Evolutionary conservation across 208 protist species (phyloP), one percentile per base, ranked within the genome.

Genomic region (Trypanosoma avium): DNA sequence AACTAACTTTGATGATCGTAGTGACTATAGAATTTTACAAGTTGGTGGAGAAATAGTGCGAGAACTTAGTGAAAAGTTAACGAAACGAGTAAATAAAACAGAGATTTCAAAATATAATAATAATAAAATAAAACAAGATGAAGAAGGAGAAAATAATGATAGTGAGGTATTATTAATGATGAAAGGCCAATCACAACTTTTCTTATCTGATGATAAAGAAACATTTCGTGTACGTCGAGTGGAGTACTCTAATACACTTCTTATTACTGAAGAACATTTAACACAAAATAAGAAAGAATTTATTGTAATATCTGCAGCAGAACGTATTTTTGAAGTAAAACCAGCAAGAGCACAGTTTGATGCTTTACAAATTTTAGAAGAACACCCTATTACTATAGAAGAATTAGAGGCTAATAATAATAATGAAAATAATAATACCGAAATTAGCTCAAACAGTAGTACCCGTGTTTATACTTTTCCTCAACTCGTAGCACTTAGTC

Each of bases 211-310:
- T 54, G 69, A 42, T 19, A 42, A 19, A 1, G 45, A 69, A 15
- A 74, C 53, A 9, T 72, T 77, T 21, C 66, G 77, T 21, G 61
- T 90, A 27, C 78, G 80, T 3, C 83, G 84, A 1, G 79, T 89
- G 10, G 87, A 93, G 69, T 91, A 93, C 77, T 93, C 87, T 27
- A 93, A 93, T 58, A 71, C 73, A 42, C 66, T 93, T 24, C 73
- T 93, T 47, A 49, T 93, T 29, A 75, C 77, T 29, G 32, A 64
- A 13, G 65, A 73, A 13, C 52, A 49, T 3, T 67, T 63, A 54
- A 67, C 62, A 35, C 53, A 60, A 0, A 36, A 69, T n/a, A 54
- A 15, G 36, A 33, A 47, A 9, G 58, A 78, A 26, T 29, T 67
- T 12, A 71, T 87, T 2, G 73, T 82, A 0, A 24, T 83, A 3